A percentile compares a stretch with the other conserved stretches of the same genome.
Evolutionary conservation across 148 eudicot genomes (phyloP).

Genomic region (Rhododendron henanense): DNA sequence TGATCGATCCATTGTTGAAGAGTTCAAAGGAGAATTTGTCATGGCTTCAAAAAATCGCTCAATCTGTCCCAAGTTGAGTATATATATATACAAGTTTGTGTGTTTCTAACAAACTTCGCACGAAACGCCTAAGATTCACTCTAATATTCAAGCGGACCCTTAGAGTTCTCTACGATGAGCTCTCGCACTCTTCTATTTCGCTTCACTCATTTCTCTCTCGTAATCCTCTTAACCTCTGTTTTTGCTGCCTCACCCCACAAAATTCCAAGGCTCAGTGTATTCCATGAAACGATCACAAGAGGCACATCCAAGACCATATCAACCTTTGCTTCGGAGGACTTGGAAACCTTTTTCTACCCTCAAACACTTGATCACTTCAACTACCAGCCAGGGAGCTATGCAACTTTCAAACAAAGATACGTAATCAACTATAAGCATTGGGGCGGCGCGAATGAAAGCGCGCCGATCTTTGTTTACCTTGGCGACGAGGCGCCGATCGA

Average conservation of each 20-base stretch:
- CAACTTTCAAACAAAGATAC: slow-evolving; percentile 10
- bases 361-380: slow-evolving; percentile 20
- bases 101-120: background rate
- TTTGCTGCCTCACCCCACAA: background rate
- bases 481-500: slow-evolving; percentile 11
- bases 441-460: slow-evolving; percentile 10
- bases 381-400: slow-evolving; percentile 11
- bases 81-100: background rate
- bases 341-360: slow-evolving; percentile 6
- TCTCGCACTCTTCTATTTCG: background rate
- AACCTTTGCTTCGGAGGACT: background rate
- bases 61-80: background rate
- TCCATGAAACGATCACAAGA: background rate
- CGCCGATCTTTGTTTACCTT: slow-evolving; percentile 17
- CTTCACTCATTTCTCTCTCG: background rate
- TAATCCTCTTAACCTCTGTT: background rate
- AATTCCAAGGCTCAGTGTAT: slow-evolving; percentile 4
- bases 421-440: slow-evolving; percentile 8
- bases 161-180: background rate
- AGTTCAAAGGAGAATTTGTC: background rate
- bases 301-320: background rate
- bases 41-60: background rate
- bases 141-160: background rate
- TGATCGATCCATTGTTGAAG: background rate
- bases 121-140: background rate